Evolutionary conservation across 768 basidiomycete species (phyloP).

Genomic region (Scleroderma bovista): DNA sequence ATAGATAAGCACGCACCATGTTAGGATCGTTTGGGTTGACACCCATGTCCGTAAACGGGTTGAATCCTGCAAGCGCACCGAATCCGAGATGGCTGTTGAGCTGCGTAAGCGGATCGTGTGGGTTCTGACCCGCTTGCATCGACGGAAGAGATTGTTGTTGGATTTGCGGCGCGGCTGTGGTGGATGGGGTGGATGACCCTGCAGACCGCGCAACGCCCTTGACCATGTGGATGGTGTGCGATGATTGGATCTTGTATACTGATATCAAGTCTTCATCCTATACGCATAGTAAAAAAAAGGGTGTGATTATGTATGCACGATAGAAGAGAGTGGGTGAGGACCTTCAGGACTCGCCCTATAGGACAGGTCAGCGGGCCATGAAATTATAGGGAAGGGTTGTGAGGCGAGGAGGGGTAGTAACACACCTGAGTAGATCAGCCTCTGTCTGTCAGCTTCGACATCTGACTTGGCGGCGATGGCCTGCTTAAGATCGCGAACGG

Average conservation of each 20-base stretch:
- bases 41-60: conserved; percentile 90
- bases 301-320: not conserved
- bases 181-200: conserved; percentile 29
- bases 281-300: not conserved
- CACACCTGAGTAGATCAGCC: conserved; percentile 89
- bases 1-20: conserved; percentile 51
- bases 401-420: not conserved
- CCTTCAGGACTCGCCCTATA: conserved; percentile 76
- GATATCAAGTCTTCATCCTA: conserved; percentile 82
- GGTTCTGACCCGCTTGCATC: conserved; percentile 91
- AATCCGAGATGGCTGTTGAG: conserved; percentile 75
- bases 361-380: not conserved
- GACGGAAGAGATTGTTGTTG: conserved; percentile 49
- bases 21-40: conserved; percentile 91
- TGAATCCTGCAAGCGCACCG: conserved; percentile 78
- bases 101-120: conserved; percentile 78
- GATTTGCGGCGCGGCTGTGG: conserved; percentile 18
- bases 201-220: conserved; percentile 63
- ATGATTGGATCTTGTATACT: conserved; percentile 84
- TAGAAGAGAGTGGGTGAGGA: conserved; percentile 19
- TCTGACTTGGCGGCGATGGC: conserved; percentile 82
- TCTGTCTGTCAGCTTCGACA: conserved; percentile 80
- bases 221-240: conserved; percentile 91
- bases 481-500: conserved; percentile 86
- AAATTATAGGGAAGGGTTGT: not conserved